Evolutionary conservation across 306 rosid species (phyloP), one percentile per base, ranked within the genome.

Genomic region (Oemleria cerasiformis): DNA sequence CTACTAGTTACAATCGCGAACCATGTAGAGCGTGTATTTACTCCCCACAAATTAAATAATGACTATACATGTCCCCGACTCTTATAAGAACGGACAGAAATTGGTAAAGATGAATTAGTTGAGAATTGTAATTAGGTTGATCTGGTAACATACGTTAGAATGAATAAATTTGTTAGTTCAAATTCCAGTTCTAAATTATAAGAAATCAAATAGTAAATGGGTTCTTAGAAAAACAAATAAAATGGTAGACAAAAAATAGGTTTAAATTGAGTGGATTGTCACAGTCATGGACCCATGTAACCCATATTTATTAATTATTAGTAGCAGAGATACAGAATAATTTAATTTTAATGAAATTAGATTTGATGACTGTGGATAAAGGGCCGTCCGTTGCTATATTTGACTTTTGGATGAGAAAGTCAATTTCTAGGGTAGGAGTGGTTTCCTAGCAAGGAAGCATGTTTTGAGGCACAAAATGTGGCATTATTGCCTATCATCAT

Each of bases 401-500:
- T 81, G 85, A 81, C 88, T 65, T 74, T 17, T 3, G 12, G 48
- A 2, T 6, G 54, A 30, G 36, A 34, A 40, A 57, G 76, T 81
- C 84, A 75, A 84, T n/a, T 30, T 20, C 77, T 70, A 71, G 68
- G 76, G 30, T 53, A 14, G 68, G 61, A 39, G 50, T 49, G 77
- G 79, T 73, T 65, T 58, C 82, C 82, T 53, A n/a, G 70, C 74
- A 69, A 50, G 62, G 80, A 75, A 68, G 77, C 81, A 78, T 73
- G 81, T 78, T 73, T 72, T 62, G 53, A n/a, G 85, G 83, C 85
- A 40, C 75, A 68, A 42, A 72, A 19, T 57, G 84, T 70, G 70
- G 79, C 43, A 58, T 54, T 72, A 40, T 38, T 54, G 16, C 42
- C 48, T 14, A 50, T 25, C 48, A 50, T 25, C 48, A 62, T 62